A percentile compares a stretch with the other conserved stretches of the same genome.
Conservation (phyloP, 2,329 filamentous ascomycete genomes). For the Pseudopithomyces chartarum region DNA sequence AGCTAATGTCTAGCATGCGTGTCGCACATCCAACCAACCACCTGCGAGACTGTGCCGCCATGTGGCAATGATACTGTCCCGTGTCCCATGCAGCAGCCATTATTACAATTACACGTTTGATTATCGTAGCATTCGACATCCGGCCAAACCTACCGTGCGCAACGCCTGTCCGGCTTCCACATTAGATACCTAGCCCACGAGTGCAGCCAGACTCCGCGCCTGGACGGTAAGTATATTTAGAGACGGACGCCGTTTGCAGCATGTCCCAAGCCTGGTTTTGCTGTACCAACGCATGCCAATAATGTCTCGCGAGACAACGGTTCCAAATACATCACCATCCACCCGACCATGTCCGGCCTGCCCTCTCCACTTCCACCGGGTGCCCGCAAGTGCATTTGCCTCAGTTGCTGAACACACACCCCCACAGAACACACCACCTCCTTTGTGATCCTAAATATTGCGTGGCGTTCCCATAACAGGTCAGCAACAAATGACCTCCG, state of each 20-base stretch:
- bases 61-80: neutral
- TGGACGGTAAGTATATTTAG: neutral
- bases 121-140: neutral
- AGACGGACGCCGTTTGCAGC: neutral
- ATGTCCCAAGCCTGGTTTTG: neutral
- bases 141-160: neutral
- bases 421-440: neutral
- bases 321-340: neutral
- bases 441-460: neutral
- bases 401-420: neutral
- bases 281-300: neutral
- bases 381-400: too few relatives aligned
- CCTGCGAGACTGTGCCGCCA: neutral
- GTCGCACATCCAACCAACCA: neutral
- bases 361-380: neutral
- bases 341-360: neutral
- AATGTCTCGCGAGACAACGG: neutral
- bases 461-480: neutral
- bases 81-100: neutral
- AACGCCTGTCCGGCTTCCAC: neutral
- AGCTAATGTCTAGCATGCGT: constrained; percentile 2
- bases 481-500: neutral
- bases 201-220: too few relatives aligned
- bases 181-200: too few relatives aligned
- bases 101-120: neutral